Evolutionary conservation across 2,329 filamentous ascomycete species (phyloP).

Genomic region (Claviceps maximensis): DNA sequence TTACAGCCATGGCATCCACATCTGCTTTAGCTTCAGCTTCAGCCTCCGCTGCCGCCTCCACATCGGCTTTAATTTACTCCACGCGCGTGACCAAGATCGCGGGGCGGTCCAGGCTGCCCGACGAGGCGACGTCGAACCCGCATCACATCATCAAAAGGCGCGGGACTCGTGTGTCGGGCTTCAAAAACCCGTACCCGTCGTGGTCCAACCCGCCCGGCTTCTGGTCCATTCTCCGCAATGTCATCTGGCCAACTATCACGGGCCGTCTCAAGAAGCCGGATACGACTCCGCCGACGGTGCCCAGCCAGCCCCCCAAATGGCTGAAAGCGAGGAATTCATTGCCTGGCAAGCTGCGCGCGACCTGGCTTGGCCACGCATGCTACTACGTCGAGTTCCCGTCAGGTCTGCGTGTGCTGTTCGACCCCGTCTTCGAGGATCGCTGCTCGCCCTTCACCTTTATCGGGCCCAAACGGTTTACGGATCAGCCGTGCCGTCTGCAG

Average conservation of each 20-base stretch:
- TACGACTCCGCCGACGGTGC: constrained; percentile 51
- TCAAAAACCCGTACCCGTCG: constrained; percentile 40
- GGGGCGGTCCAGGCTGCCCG: constrained; percentile 20
- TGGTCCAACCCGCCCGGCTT: constrained; percentile 15
- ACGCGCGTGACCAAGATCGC: constrained; percentile 13
- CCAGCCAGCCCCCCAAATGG: constrained; percentile 55
- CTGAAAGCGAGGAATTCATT: no score
- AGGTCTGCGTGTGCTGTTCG: constrained; percentile 73
- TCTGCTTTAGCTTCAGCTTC: constrained; percentile 15
- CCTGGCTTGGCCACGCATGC: constrained; percentile 91
- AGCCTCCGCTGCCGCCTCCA: no score
- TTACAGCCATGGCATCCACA: not conserved
- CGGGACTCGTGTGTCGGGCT: constrained; percentile 26
- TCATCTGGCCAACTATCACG: constrained; percentile 25
- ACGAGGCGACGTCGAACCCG: constrained; percentile 29
- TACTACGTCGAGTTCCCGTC: constrained; percentile 83
- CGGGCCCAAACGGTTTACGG: constrained; percentile 66
- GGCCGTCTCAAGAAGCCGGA: constrained; percentile 38
- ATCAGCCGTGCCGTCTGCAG: constrained; percentile 59
- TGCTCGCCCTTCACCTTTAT: constrained; percentile 64
- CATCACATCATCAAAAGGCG: constrained; percentile 32
- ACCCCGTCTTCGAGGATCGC: constrained; percentile 75
- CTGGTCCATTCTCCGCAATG: constrained; percentile 15
- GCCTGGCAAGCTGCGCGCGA: constrained; percentile 55
- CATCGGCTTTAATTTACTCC: no score